These are phyloP conservation scores for Phytopythium litorale DNA, from an alignment of 352 stramenopile genomes.

Conservation along the genomic window DNA sequence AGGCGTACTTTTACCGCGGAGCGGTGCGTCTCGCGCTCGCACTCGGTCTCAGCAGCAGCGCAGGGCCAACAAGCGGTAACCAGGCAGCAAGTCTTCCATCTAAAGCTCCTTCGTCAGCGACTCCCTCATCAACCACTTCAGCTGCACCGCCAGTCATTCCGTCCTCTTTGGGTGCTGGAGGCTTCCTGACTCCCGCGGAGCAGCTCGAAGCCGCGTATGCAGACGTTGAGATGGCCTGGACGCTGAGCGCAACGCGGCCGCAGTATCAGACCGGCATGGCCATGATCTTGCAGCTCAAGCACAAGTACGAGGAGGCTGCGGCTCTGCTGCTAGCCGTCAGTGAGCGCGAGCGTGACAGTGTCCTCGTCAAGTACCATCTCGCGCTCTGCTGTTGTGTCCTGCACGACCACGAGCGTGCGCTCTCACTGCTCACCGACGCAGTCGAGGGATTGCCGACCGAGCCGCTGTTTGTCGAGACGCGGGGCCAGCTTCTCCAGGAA, in stretches of 20 bases:
- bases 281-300: slow-evolving; percentile 69
- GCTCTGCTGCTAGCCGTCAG: slow-evolving; percentile 34
- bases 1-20: slow-evolving; percentile 76
- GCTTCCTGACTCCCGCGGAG: slow-evolving; percentile 23
- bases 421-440: slow-evolving; percentile 46
- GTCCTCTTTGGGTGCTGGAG: neutral
- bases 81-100: neutral
- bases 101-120: neutral
- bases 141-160: neutral
- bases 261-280: slow-evolving; percentile 68
- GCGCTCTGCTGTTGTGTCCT: slow-evolving; percentile 55
- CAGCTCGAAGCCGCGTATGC: slow-evolving; percentile 69
- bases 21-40: slow-evolving; percentile 59
- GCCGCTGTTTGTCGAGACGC: slow-evolving; percentile 51
- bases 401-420: slow-evolving; percentile 33
- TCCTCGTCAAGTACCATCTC: slow-evolving; percentile 63
- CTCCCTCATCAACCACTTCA: neutral
- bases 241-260: slow-evolving; percentile 27
- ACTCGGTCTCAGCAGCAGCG: slow-evolving; percentile 32
- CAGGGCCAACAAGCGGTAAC: neutral
- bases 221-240: slow-evolving; percentile 80
- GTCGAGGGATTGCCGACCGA: slow-evolving; percentile 53
- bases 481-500: slow-evolving; percentile 60
- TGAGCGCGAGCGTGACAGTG: slow-evolving; percentile 22
- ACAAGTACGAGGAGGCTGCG: slow-evolving; percentile 36